phyloP scores from a whole-genome alignment of 2,329 filamentous ascomycete genomes.

The Sphaerostilbella broomeana region DNA sequence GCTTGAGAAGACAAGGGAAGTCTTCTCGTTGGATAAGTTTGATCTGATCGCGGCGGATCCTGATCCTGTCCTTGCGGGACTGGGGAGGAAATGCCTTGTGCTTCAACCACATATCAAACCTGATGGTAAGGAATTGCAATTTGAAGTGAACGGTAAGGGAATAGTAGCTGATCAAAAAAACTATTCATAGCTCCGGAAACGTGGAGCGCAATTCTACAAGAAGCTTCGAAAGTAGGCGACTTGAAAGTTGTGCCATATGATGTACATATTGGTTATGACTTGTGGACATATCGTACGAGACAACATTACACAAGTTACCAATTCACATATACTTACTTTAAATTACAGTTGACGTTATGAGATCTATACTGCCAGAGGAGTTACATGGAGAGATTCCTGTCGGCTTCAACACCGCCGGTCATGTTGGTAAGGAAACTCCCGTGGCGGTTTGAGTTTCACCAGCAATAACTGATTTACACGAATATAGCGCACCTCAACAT shows the following conservation, averaged over 20 bases:
- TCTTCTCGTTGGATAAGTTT: slow-evolving; percentile 58
- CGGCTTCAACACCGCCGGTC: slow-evolving; percentile 83
- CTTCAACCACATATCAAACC: slow-evolving; percentile 49
- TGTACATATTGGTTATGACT: slow-evolving; percentile 70
- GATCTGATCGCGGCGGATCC: slow-evolving; percentile 59
- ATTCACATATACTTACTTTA: slow-evolving; percentile 2
- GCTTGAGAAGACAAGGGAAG: slow-evolving; percentile 58
- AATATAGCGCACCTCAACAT: slow-evolving; percentile 78
- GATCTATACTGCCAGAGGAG: slow-evolving; percentile 71
- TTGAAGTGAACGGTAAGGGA: too few species aligned
- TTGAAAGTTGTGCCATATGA: slow-evolving; percentile 69
- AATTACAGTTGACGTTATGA: slow-evolving; percentile 67
- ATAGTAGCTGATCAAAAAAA: background rate
- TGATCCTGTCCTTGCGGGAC: slow-evolving; percentile 42
- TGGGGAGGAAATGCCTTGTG: slow-evolving; percentile 56
- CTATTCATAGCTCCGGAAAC: slow-evolving; percentile 48
- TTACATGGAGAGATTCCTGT: slow-evolving; percentile 73
- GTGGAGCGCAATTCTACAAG: slow-evolving; percentile 65
- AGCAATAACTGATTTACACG: background rate
- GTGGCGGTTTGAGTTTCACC: too few species aligned
- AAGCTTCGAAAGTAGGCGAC: slow-evolving; percentile 61
- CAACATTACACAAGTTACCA: background rate
- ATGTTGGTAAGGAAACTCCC: slow-evolving; percentile 57
- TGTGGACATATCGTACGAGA: slow-evolving; percentile 69
- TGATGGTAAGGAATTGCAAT: slow-evolving; percentile 12